A percentile compares a stretch with the other conserved stretches of the same genome.
phyloP scores from a whole-genome alignment of 2,329 filamentous ascomycete genomes.

The Paecilomyces niveus region DNA sequence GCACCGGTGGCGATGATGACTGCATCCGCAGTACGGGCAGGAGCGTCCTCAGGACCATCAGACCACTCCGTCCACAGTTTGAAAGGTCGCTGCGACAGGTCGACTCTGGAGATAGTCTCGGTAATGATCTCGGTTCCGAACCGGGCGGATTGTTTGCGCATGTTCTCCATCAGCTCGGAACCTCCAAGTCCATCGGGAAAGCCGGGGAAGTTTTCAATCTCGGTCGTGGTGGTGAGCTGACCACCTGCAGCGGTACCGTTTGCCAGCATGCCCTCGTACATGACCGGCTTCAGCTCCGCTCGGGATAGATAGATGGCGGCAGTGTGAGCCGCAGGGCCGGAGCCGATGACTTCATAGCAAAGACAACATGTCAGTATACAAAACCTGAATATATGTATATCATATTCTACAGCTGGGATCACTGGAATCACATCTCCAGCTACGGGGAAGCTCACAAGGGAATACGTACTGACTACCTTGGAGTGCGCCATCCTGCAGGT shows the following conservation, averaged over 20 bases:
- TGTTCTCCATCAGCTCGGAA: constrained; percentile 84
- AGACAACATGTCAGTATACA: constrained; percentile 11
- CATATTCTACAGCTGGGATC: constrained; percentile 1
- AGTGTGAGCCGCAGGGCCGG: constrained; percentile 94
- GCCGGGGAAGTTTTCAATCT: constrained; percentile 96
- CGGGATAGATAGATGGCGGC: constrained; percentile 93
- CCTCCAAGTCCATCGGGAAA: constrained; percentile 88
- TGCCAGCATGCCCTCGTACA: constrained; percentile 97
- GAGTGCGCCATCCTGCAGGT: constrained; percentile 69
- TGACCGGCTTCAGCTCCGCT: constrained; percentile 86
- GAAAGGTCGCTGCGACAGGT: constrained; percentile 79
- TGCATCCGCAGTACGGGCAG: constrained; percentile 76
- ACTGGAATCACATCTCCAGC: constrained; percentile 15
- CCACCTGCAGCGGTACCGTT: constrained; percentile 94
- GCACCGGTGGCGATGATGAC: constrained; percentile 94
- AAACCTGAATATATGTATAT: constrained; percentile 21
- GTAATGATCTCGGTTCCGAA: constrained; percentile 88
- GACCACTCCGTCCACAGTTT: constrained; percentile 88
- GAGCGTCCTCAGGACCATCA: constrained; percentile 61
- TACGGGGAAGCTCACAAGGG: background rate
- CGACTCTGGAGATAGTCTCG: constrained; percentile 85
- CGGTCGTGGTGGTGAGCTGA: constrained; percentile 95
- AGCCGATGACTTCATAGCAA: constrained; percentile 62
- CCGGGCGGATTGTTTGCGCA: constrained; percentile 82
- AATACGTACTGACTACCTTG: constrained; percentile 75